Conservation (phyloP, 106 monocot genomes). For the Dendrobium nobile region DNA sequence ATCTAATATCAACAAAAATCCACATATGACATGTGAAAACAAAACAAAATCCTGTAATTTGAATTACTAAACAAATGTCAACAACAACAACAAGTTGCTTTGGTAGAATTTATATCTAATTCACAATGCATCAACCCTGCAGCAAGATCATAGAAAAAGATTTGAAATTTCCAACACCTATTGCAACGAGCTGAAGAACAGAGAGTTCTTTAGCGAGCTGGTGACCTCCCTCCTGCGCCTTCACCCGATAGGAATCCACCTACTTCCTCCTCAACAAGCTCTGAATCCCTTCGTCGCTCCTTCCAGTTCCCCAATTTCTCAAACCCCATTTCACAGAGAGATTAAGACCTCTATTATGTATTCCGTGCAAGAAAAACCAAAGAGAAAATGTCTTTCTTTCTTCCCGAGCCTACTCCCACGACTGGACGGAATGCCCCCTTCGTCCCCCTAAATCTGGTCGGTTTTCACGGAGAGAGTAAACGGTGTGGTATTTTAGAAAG, state of each 20-base stretch:
- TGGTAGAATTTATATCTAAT: not conserved
- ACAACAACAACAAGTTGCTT: not conserved
- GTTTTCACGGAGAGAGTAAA: too few species aligned
- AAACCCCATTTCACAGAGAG: slow-evolving; percentile 16
- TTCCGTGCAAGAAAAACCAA: not conserved
- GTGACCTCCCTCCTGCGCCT: slow-evolving; percentile 12
- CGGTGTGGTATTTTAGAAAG: too few species aligned
- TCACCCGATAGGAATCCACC: slow-evolving; percentile 53
- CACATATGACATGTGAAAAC: not conserved
- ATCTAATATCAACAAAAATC: not conserved
- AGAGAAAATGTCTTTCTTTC: not conserved
- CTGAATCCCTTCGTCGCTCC: slow-evolving; percentile 24
- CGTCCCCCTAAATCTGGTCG: too few species aligned
- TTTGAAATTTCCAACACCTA: slow-evolving; percentile 29
- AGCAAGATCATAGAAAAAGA: not conserved
- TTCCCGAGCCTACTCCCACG: too few species aligned
- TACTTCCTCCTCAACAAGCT: slow-evolving; percentile 82
- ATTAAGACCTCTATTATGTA: not conserved
- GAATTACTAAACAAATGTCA: not conserved
- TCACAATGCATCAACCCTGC: not conserved
- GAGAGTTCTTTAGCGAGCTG: slow-evolving; percentile 71
- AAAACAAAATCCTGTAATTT: not conserved
- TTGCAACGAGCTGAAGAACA: slow-evolving; percentile 56
- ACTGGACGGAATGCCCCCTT: too few species aligned
- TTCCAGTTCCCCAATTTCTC: slow-evolving; percentile 14